A percentile compares a stretch with the other conserved stretches of the same genome.
Conservation (phyloP, 2,329 filamentous ascomycete genomes). For the Exophiala viscosa region DNA sequence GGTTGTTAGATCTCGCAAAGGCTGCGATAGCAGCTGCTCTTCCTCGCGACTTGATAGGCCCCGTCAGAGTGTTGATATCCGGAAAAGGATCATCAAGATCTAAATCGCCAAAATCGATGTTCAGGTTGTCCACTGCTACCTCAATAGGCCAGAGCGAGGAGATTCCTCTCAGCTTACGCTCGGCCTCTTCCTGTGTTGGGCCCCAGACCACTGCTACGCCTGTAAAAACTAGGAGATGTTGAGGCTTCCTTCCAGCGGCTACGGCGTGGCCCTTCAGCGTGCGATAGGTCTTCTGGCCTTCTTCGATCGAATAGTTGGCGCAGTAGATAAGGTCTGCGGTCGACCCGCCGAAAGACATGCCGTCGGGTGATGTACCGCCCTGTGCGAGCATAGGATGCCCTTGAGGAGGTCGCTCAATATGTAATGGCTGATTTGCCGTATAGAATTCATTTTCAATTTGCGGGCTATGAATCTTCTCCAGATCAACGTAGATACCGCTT, state of each 20-base stretch:
- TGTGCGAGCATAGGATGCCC: constrained; percentile 57
- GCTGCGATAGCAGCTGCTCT: constrained; percentile 45
- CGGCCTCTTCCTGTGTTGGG: constrained; percentile 48
- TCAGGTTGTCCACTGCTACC: constrained; percentile 52
- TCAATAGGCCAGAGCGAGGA: constrained; percentile 55
- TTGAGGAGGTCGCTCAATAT: constrained; percentile 52
- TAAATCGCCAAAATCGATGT: constrained; percentile 48
- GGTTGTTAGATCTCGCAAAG: constrained; percentile 43
- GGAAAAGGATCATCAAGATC: constrained; percentile 52
- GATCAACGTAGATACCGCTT: constrained; percentile 50
- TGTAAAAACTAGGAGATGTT: constrained; percentile 52
- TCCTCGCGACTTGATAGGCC: constrained; percentile 52
- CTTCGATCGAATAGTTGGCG: constrained; percentile 45
- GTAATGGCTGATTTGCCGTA: constrained; percentile 48
- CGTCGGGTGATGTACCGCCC: constrained; percentile 53
- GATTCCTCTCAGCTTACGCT: constrained; percentile 47
- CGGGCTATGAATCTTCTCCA: constrained; percentile 51
- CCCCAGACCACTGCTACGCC: constrained; percentile 51
- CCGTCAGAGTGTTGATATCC: constrained; percentile 50
- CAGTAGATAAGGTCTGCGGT: constrained; percentile 55
- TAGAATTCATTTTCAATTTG: constrained; percentile 50
- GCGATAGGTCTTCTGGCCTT: constrained; percentile 48
- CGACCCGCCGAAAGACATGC: constrained; percentile 50
- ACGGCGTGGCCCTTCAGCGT: constrained; percentile 50
- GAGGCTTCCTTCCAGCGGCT: constrained; percentile 44